Evolutionary conservation across 805 yeast species (phyloP), one percentile per base, ranked within the genome.

Genomic region (Phaffomyces opuntiae): DNA sequence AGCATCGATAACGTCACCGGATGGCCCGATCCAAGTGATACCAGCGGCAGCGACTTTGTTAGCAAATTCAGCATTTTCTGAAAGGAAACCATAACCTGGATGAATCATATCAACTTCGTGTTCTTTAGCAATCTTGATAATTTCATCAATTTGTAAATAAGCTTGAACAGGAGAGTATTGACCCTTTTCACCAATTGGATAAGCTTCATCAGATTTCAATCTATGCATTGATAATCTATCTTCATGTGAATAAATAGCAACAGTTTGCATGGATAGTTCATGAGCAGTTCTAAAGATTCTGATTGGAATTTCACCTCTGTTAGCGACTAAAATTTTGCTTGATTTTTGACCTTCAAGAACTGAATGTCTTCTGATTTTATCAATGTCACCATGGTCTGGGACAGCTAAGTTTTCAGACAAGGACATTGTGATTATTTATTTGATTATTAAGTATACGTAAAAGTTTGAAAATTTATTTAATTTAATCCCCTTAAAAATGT

Each of bases 271-370:
- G 21, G 96, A 85, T 61, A 91, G 74, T 68, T 91, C 99, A 69
- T 93, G 99, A 50, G 99, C 99, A 34, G 97, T 83, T 70, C 99
- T 80, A 70, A 91, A 91, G 64, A 91, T 90, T 69, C 93, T 70
- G 60, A 83, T 82, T 38, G 91, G 91, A 57, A 84, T 84, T 66
- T 85, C 91, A 57, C 91, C 93, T 70, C 93, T 73, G 70, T 83
- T 84, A 53, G 91, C 91, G 36, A 86, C 93, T 51, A 86, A 70
- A 61, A 85, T 77, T 72, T 81, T 80, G 65, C 66, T 67, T 43
- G 67, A 61, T 44, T 63, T 61, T 40, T 59, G 53, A 36, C 74
- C 73, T 45, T 68, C 51, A 11, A 71, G 50, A 26, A 65, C 62
- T 6, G 76, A 71, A 50, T 64, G 64, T 50, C 66, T 64, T 60